Evolutionary conservation across 768 basidiomycete genomes (phyloP).

Genomic region (Xerocomellus amylosporus): DNA sequence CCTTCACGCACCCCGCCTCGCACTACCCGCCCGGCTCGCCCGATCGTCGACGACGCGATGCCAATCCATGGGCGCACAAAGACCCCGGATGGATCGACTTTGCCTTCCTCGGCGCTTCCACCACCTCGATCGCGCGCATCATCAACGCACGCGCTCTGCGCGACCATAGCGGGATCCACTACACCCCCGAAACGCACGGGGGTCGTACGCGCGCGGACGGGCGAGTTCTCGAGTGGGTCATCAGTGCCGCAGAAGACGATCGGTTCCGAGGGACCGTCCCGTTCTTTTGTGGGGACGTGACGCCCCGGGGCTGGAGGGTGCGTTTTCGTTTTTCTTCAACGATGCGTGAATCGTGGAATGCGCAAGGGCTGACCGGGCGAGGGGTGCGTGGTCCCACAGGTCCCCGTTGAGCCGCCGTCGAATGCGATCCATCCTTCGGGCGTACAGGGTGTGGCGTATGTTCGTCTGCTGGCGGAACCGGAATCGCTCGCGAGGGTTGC

Average conservation of each 20-base stretch:
- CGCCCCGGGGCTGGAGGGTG: slow-evolving; percentile 58
- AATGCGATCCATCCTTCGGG: slow-evolving; percentile 51
- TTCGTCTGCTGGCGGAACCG: slow-evolving; percentile 41
- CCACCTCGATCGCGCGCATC: slow-evolving; percentile 43
- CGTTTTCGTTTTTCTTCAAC: slow-evolving; percentile 10
- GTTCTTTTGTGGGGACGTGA: slow-evolving; percentile 76
- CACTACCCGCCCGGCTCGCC: slow-evolving; percentile 53
- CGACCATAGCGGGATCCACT: slow-evolving; percentile 41
- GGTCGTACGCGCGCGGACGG: slow-evolving; percentile 60
- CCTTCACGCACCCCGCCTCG: slow-evolving; percentile 55
- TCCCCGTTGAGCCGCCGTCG: slow-evolving; percentile 45
- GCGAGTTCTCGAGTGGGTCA: slow-evolving; percentile 54
- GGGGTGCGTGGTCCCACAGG: slow-evolving; percentile 31
- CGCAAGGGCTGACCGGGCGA: background rate
- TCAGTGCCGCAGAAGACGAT: slow-evolving; percentile 38
- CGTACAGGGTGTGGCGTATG: slow-evolving; percentile 47
- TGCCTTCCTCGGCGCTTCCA: slow-evolving; percentile 56
- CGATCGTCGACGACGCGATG: slow-evolving; percentile 41
- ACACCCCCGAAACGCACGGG: slow-evolving; percentile 45
- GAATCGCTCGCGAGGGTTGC: slow-evolving; percentile 31
- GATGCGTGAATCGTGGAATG: background rate
- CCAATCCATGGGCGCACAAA: slow-evolving; percentile 53
- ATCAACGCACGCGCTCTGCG: slow-evolving; percentile 51
- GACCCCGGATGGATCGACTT: slow-evolving; percentile 66
- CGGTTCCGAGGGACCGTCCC: slow-evolving; percentile 42